A percentile compares a stretch with the other conserved stretches of the same genome.
Conservation (phyloP, 305 asterid species). For the Solanum hybrid region DNA sequence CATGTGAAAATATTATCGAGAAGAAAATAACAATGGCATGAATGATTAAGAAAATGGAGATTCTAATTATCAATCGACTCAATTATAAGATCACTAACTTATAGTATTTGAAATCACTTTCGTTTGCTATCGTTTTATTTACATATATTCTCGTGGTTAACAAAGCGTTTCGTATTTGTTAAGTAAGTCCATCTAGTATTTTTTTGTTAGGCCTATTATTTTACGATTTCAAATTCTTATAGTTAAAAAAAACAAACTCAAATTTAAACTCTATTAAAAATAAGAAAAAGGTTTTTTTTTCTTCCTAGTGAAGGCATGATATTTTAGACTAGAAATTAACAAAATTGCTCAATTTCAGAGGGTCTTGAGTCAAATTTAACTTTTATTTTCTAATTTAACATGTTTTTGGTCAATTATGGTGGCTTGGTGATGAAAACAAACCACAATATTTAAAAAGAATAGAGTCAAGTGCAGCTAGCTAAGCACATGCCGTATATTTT, state of each 20-base stretch:
- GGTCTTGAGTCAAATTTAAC: neutral
- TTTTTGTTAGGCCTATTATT: no score
- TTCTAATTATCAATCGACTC: neutral
- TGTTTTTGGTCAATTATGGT: neutral
- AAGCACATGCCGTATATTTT: neutral
- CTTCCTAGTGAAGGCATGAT: neutral
- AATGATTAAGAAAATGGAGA: neutral
- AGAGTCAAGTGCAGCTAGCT: neutral
- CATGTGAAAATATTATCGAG: neutral
- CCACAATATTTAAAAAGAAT: neutral
- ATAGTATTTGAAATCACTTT: neutral
- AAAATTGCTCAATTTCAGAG: neutral
- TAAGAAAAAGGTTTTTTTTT: neutral
- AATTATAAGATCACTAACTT: neutral
- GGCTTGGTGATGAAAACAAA: neutral
- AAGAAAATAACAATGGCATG: no score
- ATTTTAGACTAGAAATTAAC: neutral
- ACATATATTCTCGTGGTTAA: no score
- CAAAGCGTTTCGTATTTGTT: neutral
- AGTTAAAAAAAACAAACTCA: neutral
- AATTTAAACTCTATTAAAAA: neutral
- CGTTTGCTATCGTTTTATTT: no score
- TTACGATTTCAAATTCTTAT: no score
- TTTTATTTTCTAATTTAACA: neutral
- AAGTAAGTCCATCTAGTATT: no score